Evolutionary conservation across 2,329 filamentous ascomycete genomes (phyloP).

Genomic region (Sporothrix curviconia): DNA sequence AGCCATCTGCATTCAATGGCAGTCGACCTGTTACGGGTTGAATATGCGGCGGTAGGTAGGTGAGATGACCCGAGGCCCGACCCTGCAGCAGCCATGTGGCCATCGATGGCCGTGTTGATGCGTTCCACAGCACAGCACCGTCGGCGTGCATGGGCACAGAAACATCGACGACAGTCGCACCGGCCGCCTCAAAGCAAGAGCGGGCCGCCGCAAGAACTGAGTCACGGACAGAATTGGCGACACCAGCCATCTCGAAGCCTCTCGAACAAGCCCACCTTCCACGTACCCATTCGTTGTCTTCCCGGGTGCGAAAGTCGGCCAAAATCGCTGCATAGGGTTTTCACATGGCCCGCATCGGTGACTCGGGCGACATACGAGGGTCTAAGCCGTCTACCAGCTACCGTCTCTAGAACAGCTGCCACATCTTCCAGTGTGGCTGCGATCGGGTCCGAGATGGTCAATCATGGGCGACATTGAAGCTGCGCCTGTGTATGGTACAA

Average conservation of each 20-base stretch:
- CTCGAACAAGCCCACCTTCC: conserved; percentile 42
- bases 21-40: conserved; percentile 26
- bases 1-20: conserved; percentile 25
- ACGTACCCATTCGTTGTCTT: conserved; percentile 20
- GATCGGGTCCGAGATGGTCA: conserved; percentile 42
- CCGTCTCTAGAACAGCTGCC: conserved; percentile 32
- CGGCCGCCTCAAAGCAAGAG: conserved; percentile 32
- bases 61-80: conserved; percentile 27
- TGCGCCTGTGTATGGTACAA: conserved; percentile 45
- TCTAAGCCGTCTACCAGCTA: conserved; percentile 45
- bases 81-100: conserved; percentile 25
- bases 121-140: conserved; percentile 44
- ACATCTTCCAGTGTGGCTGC: conserved; percentile 36
- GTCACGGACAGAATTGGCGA: conserved; percentile 32
- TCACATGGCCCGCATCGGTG: conserved; percentile 29
- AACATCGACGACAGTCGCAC: conserved; percentile 38
- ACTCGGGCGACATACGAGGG: conserved; percentile 35
- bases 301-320: conserved; percentile 17
- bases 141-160: conserved; percentile 41
- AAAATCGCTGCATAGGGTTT: conserved; percentile 27
- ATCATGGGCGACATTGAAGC: conserved; percentile 34
- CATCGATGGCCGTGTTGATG: conserved; percentile 29
- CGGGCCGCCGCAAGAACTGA: conserved; percentile 31
- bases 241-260: conserved; percentile 32
- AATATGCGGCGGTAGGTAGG: conserved; percentile 28